Percentiles rank a stretch among this genome's conserved stretches.
Evolutionary conservation across 2,329 filamentous ascomycete genomes (phyloP).

Genomic region (Trichoderma lentiforme): DNA sequence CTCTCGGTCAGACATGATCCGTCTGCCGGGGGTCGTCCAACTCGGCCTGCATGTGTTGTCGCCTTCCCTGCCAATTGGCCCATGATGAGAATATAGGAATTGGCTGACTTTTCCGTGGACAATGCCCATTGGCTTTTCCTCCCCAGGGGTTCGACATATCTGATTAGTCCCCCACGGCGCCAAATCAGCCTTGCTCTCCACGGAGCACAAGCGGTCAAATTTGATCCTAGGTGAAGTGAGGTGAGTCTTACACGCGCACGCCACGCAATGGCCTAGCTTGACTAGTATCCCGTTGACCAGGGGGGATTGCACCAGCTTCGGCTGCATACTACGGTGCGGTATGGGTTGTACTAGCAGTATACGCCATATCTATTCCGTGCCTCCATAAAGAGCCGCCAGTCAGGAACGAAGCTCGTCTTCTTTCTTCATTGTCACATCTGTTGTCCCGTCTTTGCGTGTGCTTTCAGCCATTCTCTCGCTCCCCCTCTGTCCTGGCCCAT

Average conservation of each 20-base stretch:
- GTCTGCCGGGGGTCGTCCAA: neutral
- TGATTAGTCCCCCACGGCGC: neutral
- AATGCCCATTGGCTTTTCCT: neutral
- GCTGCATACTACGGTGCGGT: neutral
- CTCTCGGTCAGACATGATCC: neutral
- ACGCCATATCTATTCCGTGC: conserved; percentile 1
- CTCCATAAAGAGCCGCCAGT: conserved; percentile 6
- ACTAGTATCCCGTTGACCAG: neutral
- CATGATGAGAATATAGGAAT: neutral
- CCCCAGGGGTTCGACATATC: neutral
- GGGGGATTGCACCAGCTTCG: conserved; percentile 7
- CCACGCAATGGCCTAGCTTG: neutral
- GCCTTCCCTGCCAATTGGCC: neutral
- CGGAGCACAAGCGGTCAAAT: conserved; percentile 5
- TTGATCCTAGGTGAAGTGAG: conserved; percentile 8
- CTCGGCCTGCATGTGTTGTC: neutral
- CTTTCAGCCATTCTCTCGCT: conserved; percentile 1
- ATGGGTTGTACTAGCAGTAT: neutral
- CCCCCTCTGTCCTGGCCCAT: neutral
- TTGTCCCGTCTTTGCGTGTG: neutral
- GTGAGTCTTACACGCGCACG: conserved; percentile 13
- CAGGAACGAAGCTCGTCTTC: neutral
- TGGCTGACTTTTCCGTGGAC: neutral
- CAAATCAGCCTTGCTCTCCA: conserved; percentile 9
- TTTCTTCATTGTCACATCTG: neutral